Evolutionary conservation across 148 eudicot species (phyloP).

Genomic region (Mesembryanthemum crystallinum): DNA sequence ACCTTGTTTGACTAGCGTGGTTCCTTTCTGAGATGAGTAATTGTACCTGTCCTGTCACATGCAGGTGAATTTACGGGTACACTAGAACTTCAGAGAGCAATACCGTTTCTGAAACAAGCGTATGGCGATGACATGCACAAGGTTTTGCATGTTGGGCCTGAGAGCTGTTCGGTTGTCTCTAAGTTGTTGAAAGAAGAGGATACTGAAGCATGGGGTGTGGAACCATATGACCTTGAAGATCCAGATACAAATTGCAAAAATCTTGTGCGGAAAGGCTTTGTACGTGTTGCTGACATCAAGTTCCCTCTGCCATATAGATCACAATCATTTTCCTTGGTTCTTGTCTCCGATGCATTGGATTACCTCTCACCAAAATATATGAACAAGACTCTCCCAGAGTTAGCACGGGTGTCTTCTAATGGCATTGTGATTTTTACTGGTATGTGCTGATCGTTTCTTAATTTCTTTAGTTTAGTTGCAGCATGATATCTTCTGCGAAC

Average conservation of each 20-base stretch:
- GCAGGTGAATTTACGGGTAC: slow-evolving; percentile 77
- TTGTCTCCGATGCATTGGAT: slow-evolving; percentile 85
- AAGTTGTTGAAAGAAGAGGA: slow-evolving; percentile 72
- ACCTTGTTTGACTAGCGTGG: neutral
- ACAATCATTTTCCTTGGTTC: slow-evolving; percentile 77
- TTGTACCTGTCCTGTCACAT: neutral
- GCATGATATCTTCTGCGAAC: no score
- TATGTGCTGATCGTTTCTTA: slow-evolving; percentile 14
- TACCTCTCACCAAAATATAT: slow-evolving; percentile 88
- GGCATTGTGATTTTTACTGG: slow-evolving; percentile 86
- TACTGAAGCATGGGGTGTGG: slow-evolving; percentile 96
- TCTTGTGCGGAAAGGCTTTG: slow-evolving; percentile 84
- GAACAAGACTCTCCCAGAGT: slow-evolving; percentile 88
- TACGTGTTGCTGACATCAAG: slow-evolving; percentile 91
- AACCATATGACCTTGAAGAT: slow-evolving; percentile 91
- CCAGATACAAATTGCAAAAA: slow-evolving; percentile 65
- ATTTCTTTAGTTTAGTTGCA: no score
- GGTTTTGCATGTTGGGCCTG: slow-evolving; percentile 93
- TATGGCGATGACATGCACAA: slow-evolving; percentile 80
- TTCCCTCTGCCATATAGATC: slow-evolving; percentile 85
- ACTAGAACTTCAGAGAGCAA: slow-evolving; percentile 55
- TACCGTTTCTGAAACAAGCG: slow-evolving; percentile 73
- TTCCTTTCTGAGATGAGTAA: neutral
- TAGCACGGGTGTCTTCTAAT: slow-evolving; percentile 76
- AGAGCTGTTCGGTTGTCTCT: slow-evolving; percentile 83